phyloP scores from a whole-genome alignment of 2,329 filamentous ascomycete species.

The Penicillium occitanis region DNA sequence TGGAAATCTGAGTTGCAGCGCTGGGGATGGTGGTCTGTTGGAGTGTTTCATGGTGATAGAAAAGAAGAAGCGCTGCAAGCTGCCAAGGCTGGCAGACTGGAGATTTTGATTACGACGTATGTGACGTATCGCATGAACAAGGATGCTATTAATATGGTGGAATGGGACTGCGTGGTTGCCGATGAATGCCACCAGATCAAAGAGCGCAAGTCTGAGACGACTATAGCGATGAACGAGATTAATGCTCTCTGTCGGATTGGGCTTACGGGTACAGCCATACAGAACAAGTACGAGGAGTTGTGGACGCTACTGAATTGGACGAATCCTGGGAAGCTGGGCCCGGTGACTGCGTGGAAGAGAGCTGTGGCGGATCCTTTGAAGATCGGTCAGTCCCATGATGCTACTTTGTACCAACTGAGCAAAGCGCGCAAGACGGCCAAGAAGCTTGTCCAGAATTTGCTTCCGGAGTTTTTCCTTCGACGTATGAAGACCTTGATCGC shows the following conservation, averaged over 20 bases:
- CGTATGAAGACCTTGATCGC: slow-evolving; percentile 92
- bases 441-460: slow-evolving; percentile 79
- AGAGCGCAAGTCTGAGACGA: slow-evolving; percentile 71
- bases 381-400: slow-evolving; percentile 88
- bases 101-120: slow-evolving; percentile 95
- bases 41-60: slow-evolving; percentile 73
- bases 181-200: slow-evolving; percentile 94
- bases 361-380: slow-evolving; percentile 77
- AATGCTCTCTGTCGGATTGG: slow-evolving; percentile 92
- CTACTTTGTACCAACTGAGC: slow-evolving; percentile 78
- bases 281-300: slow-evolving; percentile 96
- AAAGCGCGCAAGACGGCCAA: slow-evolving; percentile 77
- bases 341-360: slow-evolving; percentile 72
- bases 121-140: slow-evolving; percentile 78
- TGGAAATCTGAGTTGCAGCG: slow-evolving; percentile 83
- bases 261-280: slow-evolving; percentile 91
- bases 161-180: slow-evolving; percentile 92
- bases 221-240: slow-evolving; percentile 82
- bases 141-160: slow-evolving; percentile 74
- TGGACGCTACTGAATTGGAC: slow-evolving; percentile 98
- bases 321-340: slow-evolving; percentile 72
- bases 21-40: slow-evolving; percentile 96
- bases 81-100: slow-evolving; percentile 72
- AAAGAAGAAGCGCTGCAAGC: slow-evolving; percentile 71
- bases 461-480: slow-evolving; percentile 86